Evolutionary conservation across 2,329 filamentous ascomycete genomes (phyloP).

Genomic region (Talaromyces sp.): DNA sequence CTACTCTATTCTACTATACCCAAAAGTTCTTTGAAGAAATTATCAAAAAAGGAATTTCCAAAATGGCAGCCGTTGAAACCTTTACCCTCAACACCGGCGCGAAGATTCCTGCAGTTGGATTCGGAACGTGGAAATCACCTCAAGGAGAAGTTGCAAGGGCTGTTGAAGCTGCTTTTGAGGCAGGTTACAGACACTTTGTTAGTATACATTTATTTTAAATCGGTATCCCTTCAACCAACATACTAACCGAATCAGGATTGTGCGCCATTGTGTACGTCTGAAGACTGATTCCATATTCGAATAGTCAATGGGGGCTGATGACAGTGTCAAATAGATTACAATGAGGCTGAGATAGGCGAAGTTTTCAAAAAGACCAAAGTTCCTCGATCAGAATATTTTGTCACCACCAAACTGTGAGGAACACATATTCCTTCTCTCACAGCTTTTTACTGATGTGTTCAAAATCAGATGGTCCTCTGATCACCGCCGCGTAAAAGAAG

Average conservation of each 20-base stretch:
- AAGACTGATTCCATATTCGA: neutral
- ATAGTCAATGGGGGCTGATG: neutral
- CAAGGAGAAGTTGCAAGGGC: slow-evolving; percentile 51
- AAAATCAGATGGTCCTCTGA: slow-evolving; percentile 29
- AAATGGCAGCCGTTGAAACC: slow-evolving; percentile 54
- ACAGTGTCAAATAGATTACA: neutral
- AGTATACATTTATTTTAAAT: neutral
- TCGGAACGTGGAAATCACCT: slow-evolving; percentile 60
- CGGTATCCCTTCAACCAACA: neutral
- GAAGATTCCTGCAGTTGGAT: slow-evolving; percentile 60
- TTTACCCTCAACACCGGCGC: slow-evolving; percentile 58
- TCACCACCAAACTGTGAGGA: slow-evolving; percentile 51
- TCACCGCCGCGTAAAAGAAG: slow-evolving; percentile 27
- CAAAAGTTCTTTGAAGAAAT: no score
- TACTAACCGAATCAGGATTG: slow-evolving; percentile 4
- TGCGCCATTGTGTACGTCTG: slow-evolving; percentile 6
- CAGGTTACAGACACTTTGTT: slow-evolving; percentile 14
- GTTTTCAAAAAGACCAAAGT: slow-evolving; percentile 49
- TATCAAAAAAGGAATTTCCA: neutral
- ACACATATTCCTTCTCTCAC: neutral
- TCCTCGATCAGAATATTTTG: slow-evolving; percentile 47
- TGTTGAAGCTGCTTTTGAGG: slow-evolving; percentile 31
- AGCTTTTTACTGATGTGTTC: neutral
- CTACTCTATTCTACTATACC: neutral
- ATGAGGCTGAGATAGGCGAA: slow-evolving; percentile 46